Evolutionary conservation across 1,139 yeast genomes (phyloP), one percentile per base, ranked within the genome.

Genomic region (Geotrichum reessii): DNA sequence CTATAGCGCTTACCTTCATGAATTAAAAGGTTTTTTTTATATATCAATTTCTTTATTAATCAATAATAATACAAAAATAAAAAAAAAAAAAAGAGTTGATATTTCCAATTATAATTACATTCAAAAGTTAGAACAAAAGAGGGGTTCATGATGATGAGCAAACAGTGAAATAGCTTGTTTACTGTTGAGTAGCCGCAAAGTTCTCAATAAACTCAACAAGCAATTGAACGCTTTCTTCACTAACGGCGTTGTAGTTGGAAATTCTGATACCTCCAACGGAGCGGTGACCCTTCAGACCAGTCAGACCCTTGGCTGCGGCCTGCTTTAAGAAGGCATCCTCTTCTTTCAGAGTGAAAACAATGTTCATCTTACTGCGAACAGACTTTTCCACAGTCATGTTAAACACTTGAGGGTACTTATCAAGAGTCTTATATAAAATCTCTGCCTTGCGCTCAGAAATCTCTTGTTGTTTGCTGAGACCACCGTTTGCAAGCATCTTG

Each of bases 191-290:
- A 21, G 37, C 40, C 12, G 87, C 95, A 75, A 91, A 93, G 54
- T 81, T 78, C 28, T 77, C 74, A 56, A 90, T 77, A 67, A 82
- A 88, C 44, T 78, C 75, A 47, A 79, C 85, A 65, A 91, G 78
- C 56, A 77, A 69, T 62, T 85, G 77, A 28, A 86, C 86, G 65
- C 93, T 84, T 52, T 80, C 78, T 56, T 83, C 76, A 9, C 84
- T 72, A 52, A 93, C 88, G 14, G 98, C 97, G 69, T 93, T 93
- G 73, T 93, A 56, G 46, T 91, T 78, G 14, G 97, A 91, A 22
- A 96, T 93, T 74, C 99, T 86, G 76, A 92, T 87, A 47, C 99
- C 99, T 53, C 98, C 98, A 53, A 93, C 98, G 9, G 97, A 88
- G 72, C 99, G 83, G 72, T 93, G 98, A 28, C 99, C 99, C 75